Conservation (phyloP, 2,329 filamentous ascomycete species). For the Verticillium nubilum region DNA sequence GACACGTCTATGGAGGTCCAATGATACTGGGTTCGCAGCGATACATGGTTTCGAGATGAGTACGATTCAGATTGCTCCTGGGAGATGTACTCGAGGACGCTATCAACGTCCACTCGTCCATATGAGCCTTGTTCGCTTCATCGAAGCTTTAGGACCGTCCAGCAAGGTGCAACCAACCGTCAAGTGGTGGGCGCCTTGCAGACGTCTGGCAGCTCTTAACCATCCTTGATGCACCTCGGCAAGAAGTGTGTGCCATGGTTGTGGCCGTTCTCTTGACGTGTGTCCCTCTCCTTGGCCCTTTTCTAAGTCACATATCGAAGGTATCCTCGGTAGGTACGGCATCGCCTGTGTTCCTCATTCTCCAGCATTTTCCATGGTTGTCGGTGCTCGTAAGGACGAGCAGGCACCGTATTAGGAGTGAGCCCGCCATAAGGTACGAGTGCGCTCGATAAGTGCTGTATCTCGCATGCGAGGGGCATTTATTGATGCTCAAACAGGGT, state of each 20-base stretch:
- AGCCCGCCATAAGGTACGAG: too few relatives aligned
- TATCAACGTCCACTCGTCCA: neutral
- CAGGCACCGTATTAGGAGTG: neutral
- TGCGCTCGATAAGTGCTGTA: too few relatives aligned
- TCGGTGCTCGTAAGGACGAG: neutral
- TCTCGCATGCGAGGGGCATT: neutral
- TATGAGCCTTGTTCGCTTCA: neutral
- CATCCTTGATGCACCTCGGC: neutral
- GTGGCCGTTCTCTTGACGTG: neutral
- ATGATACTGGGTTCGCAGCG: neutral
- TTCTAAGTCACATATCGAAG: neutral
- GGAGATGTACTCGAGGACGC: neutral
- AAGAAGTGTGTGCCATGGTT: neutral
- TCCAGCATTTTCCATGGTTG: neutral
- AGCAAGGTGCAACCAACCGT: neutral
- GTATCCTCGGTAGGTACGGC: neutral
- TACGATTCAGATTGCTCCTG: neutral
- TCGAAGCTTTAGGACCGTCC: neutral
- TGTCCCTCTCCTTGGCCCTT: neutral
- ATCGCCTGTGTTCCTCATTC: neutral
- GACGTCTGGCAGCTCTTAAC: neutral
- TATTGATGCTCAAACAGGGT: too few relatives aligned
- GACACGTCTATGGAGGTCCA: neutral
- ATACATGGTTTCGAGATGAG: neutral
- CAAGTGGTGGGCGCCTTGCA: neutral